Conservation (phyloP, 2,329 filamentous ascomycete genomes). For the Tolypocladium ovalisporum region DNA sequence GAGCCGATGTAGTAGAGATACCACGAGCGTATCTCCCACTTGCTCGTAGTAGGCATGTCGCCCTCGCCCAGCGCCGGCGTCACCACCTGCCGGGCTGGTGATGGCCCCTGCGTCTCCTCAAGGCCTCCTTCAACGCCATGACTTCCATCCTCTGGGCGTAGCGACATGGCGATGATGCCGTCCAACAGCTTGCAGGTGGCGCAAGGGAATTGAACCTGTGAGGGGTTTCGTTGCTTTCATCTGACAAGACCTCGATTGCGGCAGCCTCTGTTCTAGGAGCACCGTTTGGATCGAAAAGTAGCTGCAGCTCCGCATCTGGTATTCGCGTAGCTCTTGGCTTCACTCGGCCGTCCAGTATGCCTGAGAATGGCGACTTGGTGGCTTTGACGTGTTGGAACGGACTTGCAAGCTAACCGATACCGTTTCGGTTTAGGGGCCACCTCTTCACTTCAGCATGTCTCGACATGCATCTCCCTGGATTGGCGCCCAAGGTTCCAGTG, state of each 20-base stretch:
- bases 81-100: background rate
- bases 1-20: conserved; percentile 52
- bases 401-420: too few relatives aligned
- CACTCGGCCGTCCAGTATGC: background rate
- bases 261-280: background rate
- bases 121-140: background rate
- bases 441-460: too few relatives aligned
- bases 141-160: background rate
- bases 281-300: too few relatives aligned
- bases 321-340: too few relatives aligned
- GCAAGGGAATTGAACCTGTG: background rate
- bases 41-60: conserved; percentile 9
- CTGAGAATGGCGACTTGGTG: too few relatives aligned
- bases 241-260: too few relatives aligned
- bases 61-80: background rate
- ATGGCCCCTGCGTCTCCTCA: background rate
- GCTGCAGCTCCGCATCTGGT: too few relatives aligned
- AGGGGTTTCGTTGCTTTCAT: too few relatives aligned
- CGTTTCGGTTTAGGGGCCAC: too few relatives aligned
- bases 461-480: too few relatives aligned
- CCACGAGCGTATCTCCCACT: conserved; percentile 13
- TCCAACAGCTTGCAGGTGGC: background rate
- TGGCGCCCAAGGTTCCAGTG: too few relatives aligned
- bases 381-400: too few relatives aligned
- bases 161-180: background rate